Evolutionary conservation across 176 grass and related monocot species (phyloP).

Genomic region (Bromus sterilis): DNA sequence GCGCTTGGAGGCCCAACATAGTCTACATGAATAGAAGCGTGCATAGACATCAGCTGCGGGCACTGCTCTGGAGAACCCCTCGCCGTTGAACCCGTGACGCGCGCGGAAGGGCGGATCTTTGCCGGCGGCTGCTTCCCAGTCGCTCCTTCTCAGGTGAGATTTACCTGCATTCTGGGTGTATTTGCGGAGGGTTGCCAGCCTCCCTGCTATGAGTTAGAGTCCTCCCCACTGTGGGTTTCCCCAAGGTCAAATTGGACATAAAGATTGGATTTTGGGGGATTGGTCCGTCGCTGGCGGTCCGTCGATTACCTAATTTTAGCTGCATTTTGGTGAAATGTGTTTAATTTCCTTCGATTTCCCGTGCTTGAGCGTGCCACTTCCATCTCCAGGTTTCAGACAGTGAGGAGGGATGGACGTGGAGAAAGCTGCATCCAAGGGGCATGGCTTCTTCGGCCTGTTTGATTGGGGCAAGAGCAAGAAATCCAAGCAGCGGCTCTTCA

Average conservation of each 20-base stretch:
- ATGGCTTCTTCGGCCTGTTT: slow-evolving; percentile 70
- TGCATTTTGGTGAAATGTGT: slow-evolving; percentile 10
- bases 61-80: slow-evolving; percentile 9
- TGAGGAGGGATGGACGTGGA: slow-evolving; percentile 57
- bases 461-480: slow-evolving; percentile 75
- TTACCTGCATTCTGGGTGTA: slow-evolving; percentile 23
- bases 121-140: not conserved
- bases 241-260: slow-evolving; percentile 1
- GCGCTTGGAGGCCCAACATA: too few relatives aligned
- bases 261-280: slow-evolving; percentile 1
- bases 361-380: slow-evolving; percentile 21
- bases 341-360: not conserved
- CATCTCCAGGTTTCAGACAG: slow-evolving; percentile 21
- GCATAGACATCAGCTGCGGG: too few relatives aligned
- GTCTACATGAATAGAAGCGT: too few relatives aligned
- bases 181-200: not conserved
- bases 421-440: slow-evolving; percentile 59
- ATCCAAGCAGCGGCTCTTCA: slow-evolving; percentile 56
- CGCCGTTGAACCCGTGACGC: slow-evolving; percentile 14
- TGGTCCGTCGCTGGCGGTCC: not conserved
- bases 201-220: not conserved
- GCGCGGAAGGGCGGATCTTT: slow-evolving; percentile 31
- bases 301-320: slow-evolving; percentile 18
- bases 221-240: not conserved
- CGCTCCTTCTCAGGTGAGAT: not conserved